phyloP scores from a whole-genome alignment of 2,329 filamentous ascomycete species.

The Xylaria sp. region DNA sequence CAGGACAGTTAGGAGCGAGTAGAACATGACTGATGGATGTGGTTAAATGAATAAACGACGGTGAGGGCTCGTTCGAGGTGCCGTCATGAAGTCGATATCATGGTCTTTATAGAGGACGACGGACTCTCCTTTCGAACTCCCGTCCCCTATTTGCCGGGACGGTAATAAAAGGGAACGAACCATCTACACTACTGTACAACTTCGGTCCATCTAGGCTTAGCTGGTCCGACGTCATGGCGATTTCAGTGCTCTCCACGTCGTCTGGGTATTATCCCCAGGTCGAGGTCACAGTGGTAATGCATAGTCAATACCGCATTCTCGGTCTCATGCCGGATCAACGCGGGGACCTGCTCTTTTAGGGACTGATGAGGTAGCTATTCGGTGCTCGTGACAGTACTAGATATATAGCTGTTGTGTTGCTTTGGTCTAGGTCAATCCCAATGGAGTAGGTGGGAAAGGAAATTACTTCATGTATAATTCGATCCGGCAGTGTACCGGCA shows the following conservation, averaged over 20 bases:
- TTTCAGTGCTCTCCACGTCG: not conserved
- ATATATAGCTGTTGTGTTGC: not conserved
- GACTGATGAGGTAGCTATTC: not conserved
- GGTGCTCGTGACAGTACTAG: slow-evolving; percentile 14
- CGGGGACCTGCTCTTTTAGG: slow-evolving; percentile 26
- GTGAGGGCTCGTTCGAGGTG: not conserved
- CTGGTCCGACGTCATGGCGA: not conserved
- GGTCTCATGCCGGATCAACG: slow-evolving; percentile 29
- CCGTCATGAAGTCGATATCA: not conserved
- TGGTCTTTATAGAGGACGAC: not conserved
- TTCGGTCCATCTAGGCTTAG: too few relatives aligned
- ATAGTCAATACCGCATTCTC: slow-evolving; percentile 7
- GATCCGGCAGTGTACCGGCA: not conserved
- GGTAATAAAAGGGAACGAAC: not conserved
- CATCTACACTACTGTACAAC: not conserved
- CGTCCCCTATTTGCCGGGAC: not conserved
- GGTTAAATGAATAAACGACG: not conserved
- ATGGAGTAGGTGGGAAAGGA: slow-evolving; percentile 28
- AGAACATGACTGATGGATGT: slow-evolving; percentile 33
- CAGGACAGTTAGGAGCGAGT: slow-evolving; percentile 36
- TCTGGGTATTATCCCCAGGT: slow-evolving; percentile 3
- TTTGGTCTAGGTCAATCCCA: slow-evolving; percentile 14
- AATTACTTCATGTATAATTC: not conserved
- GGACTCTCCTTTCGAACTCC: slow-evolving; percentile 26
- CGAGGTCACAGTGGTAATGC: slow-evolving; percentile 7